These are phyloP conservation scores for Rhododendron kiyosumense DNA, from an alignment of 148 eudicot species.

Conservation along the genomic window DNA sequence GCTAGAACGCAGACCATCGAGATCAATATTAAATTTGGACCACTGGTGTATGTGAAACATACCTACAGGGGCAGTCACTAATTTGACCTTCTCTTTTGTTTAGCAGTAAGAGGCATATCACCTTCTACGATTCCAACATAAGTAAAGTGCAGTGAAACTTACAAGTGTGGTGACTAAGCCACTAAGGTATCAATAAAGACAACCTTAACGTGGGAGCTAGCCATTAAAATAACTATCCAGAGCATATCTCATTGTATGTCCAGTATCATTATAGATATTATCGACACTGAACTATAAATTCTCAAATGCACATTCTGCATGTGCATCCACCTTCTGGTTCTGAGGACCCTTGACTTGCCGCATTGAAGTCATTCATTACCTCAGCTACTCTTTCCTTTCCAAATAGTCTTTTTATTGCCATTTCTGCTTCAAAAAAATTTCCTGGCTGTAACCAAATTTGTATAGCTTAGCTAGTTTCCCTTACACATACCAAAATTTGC, in stretches of 20 bases:
- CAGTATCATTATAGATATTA: background rate
- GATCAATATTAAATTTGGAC: constrained; percentile 6
- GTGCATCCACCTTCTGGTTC: constrained; percentile 83
- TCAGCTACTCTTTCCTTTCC: constrained; percentile 80
- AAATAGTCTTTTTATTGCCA: constrained; percentile 44
- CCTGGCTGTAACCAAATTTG: constrained; percentile 65
- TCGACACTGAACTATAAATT: background rate
- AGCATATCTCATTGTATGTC: background rate
- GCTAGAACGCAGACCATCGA: constrained; percentile 70
- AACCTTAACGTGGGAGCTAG: background rate
- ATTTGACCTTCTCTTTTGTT: background rate
- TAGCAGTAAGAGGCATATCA: background rate
- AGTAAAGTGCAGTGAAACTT: background rate
- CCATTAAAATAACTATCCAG: background rate
- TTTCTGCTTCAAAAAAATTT: constrained; percentile 67
- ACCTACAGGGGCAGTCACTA: background rate
- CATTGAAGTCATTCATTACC: constrained; percentile 66
- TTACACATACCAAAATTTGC: background rate
- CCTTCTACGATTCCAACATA: background rate
- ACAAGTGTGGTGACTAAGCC: background rate
- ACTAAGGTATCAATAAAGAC: background rate
- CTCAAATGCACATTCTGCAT: background rate
- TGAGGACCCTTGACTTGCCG: constrained; percentile 64
- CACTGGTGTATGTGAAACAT: background rate
- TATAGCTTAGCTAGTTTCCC: background rate